A percentile compares a stretch with the other conserved stretches of the same genome.
phyloP scores from a whole-genome alignment of 495 filamentous ascomycete genomes.

The Rhizodiscina lignyota region DNA sequence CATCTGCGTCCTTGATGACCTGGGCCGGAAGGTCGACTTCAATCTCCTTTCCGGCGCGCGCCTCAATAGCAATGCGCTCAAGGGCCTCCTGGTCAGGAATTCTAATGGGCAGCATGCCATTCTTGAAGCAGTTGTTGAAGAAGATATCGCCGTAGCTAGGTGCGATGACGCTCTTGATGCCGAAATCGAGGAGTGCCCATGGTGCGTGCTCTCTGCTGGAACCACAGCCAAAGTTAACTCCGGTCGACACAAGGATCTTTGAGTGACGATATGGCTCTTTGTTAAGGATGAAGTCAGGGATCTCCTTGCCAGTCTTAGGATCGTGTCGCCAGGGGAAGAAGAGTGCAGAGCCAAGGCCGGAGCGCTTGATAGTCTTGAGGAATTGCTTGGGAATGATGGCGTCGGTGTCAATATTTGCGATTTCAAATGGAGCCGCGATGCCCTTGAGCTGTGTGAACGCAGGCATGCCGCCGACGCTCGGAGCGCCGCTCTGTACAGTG shows the following conservation, averaged over 20 bases:
- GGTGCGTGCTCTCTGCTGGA: slow-evolving; percentile 90
- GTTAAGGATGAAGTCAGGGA: slow-evolving; percentile 78
- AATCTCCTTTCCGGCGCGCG: slow-evolving; percentile 66
- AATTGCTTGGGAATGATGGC: slow-evolving; percentile 99
- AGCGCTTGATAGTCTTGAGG: slow-evolving; percentile 97
- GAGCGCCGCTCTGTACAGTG: slow-evolving; percentile 29
- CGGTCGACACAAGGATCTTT: slow-evolving; percentile 88
- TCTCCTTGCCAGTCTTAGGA: slow-evolving; percentile 46
- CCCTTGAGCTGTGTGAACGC: slow-evolving; percentile 72
- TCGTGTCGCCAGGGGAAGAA: slow-evolving; percentile 74
- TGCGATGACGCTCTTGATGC: slow-evolving; percentile 85
- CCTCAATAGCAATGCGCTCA: slow-evolving; percentile 59
- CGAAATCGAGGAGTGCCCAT: slow-evolving; percentile 93
- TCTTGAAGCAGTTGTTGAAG: slow-evolving; percentile 99
- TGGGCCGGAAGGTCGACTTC: slow-evolving; percentile 86
- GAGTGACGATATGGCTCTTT: slow-evolving; percentile 67
- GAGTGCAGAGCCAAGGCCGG: slow-evolving; percentile 72
- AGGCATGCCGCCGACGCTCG: slow-evolving; percentile 44
- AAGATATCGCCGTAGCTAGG: slow-evolving; percentile 94
- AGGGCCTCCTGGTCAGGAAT: slow-evolving; percentile 45
- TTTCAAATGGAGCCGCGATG: slow-evolving; percentile 75
- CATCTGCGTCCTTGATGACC: slow-evolving; percentile 57
- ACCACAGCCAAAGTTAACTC: slow-evolving; percentile 91
- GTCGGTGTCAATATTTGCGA: slow-evolving; percentile 87
- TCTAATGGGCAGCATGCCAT: slow-evolving; percentile 86